phyloP scores from a whole-genome alignment of 768 basidiomycete species.

The Leccinum obscurum region DNA sequence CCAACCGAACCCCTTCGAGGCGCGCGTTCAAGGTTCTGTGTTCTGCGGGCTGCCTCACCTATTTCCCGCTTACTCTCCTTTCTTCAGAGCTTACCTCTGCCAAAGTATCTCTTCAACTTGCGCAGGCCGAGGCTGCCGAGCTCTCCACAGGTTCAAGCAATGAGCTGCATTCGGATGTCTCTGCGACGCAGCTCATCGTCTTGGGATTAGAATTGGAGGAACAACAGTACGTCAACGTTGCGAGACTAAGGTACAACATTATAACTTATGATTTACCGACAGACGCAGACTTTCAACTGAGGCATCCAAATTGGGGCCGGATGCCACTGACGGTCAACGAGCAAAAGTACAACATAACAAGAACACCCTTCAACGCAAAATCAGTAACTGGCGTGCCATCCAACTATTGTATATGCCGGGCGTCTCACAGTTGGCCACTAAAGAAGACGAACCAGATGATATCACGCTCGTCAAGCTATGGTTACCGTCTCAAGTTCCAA shows the following conservation, averaged over 20 bases:
- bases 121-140: background rate
- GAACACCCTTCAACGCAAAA: background rate
- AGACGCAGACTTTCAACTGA: background rate
- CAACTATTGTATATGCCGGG: background rate
- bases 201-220: background rate
- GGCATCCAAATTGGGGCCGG: background rate
- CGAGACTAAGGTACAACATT: no score
- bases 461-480: background rate
- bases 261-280: background rate
- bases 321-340: background rate
- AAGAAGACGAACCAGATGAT: background rate
- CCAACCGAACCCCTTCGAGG: background rate
- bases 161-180: background rate
- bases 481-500: background rate
- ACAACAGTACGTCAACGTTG: background rate
- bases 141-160: background rate
- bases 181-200: background rate
- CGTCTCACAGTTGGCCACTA: background rate
- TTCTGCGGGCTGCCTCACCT: background rate
- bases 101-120: background rate
- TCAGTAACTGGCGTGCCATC: background rate
- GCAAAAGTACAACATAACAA: background rate
- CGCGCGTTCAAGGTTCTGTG: background rate
- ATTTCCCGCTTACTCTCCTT: background rate
- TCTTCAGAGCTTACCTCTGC: background rate